Evolutionary conservation across 2,329 filamentous ascomycete species (phyloP), one percentile per base, ranked within the genome.

Genomic region (Fusarium zealandicum): DNA sequence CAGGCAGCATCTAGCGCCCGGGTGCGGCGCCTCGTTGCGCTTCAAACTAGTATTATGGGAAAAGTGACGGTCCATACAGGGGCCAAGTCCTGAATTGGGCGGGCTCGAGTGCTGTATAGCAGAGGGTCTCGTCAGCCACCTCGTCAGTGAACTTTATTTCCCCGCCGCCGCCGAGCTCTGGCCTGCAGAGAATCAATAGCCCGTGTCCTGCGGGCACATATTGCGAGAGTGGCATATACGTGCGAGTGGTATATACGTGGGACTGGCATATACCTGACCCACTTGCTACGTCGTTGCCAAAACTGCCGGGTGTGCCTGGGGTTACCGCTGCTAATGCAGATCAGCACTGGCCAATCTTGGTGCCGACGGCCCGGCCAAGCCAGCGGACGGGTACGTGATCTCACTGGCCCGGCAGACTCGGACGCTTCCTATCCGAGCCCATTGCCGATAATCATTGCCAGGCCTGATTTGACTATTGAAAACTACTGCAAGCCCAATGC

Each of bases 71-170:
- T 14, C 31, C 14, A 13, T 11, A 6, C 13, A 61, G 36, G 52
- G 16, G 31, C 35, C 32, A 14, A 18, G 30, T 14, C 14, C 37
- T 18, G 30, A 12, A 18, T 36, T 25, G 22, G 42, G 18, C 49
- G 14, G 16, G 43, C 10, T 61, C 22, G 22, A 20, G n/a, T 14
- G 9, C 1, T 36, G 14, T 36, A 22, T 17, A 14, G 22, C 25
- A 14, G n/a, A n/a, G 37, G 33, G 16, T 27, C 20, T 11, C 12
- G 9, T 5, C 31, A 60, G 57, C 57, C 53, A 61, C 57, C 32
- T 61, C 53, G 57, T 61, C 57, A 61, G 37, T 27, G 43, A 50
- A 20, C 14, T 10, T 18, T 2, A 10, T 30, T 27, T 33, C 16
- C 4, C 8, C n/a, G 16, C 11, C 22, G 27, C 36, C 7, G 17